Evolutionary conservation across 2,329 filamentous ascomycete genomes (phyloP), one percentile per base, ranked within the genome.

Genomic region (Aspergillus bombycis): DNA sequence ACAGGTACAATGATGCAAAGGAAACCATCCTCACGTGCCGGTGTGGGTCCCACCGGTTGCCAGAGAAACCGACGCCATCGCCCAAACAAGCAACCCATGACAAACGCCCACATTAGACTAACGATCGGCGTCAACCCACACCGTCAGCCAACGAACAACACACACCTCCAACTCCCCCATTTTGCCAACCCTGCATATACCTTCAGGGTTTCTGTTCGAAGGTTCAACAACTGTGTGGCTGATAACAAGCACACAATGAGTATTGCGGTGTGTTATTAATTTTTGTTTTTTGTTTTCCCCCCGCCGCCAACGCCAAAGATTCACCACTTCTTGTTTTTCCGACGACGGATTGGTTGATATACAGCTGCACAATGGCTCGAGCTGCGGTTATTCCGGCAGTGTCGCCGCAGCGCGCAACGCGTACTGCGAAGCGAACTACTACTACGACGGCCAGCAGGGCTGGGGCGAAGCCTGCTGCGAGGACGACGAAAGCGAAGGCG

Each of bases 381-480:
- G 71, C 71, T 53, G 71, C 71, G 45, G 62, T 71, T 38, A 72
- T 72, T 23, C 71, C 71, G 19, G 58, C 61, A n/a, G 60, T 65
- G 11, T 62, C 70, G 11, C 68, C 69, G 9, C 68, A 69, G 62
- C 65, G 67, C 58, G 57, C 62, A 32, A 66, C 67, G 57, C 71
- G 71, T 55, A 65, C 66, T 41, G 64, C 65, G 10, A 68, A 67
- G 36, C 45, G 50, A 38, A 58, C 53, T 19, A 43, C 62, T 3
- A 26, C 64, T 11, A 60, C 68, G 9, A 58, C 67, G 4, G 26
- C 26, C 3, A 45, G 61, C 11, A 67, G 56, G 30, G 34, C 65
- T 23, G 48, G 54, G 6, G n/a, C 61, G 36, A 69, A 66, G 38
- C 21, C 62, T 26, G 55, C 54, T 11, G 32, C 61, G 46, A 69